Base-by-base conservation (phyloP, 805 yeast genomes). In the Candida sanyiensis region DNA sequence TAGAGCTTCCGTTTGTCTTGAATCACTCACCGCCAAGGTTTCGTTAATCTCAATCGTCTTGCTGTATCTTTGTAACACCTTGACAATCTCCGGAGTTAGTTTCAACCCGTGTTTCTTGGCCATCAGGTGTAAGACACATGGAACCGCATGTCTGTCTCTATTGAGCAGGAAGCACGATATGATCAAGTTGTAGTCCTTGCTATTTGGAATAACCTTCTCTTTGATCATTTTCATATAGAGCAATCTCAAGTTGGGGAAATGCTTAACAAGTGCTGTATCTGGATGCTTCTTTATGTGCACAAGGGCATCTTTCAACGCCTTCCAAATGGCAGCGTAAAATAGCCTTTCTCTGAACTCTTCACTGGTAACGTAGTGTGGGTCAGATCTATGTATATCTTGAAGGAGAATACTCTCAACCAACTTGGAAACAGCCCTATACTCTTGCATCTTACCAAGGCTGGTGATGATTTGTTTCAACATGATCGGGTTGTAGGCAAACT, bases 391-490 rank as follows among this genome's bases (percentile, higher is more conserved):
- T 5, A 45, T 32, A 29, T 49, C 49, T n/a, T 51, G 46, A 5
- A 44, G 19, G 9, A 62, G 31, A 0, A 63, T 28, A 5, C 38
- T 42, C 35, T 69, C 63, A 29, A 69, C 59, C 20, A 63, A 56
- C 12, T 47, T 40, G 10, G 65, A 51, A 4, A 66, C 60, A 13
- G 52, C 52, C 5, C 54, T 50, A 30, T 55, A 61, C 25, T 62
- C 48, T 24, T 56, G 53, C 11, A 48, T 47, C 12, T 52, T 52
- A 7, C 49, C 38, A 33, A 62, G 65, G 12, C 62, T 61, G 9
- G 45, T 46, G 4, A 72, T 37, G 9, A 72, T 47, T 40, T 64
- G 67, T 6, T 65, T 58, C 5, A 71, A 56, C 11, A 70, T 52
- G 1, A 56, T 55, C 1, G 70, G 56, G 40, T 64, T 63, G 24